Conservation (phyloP, 2,329 filamentous ascomycete species). For the Scopulariopsis brevicaulis region DNA sequence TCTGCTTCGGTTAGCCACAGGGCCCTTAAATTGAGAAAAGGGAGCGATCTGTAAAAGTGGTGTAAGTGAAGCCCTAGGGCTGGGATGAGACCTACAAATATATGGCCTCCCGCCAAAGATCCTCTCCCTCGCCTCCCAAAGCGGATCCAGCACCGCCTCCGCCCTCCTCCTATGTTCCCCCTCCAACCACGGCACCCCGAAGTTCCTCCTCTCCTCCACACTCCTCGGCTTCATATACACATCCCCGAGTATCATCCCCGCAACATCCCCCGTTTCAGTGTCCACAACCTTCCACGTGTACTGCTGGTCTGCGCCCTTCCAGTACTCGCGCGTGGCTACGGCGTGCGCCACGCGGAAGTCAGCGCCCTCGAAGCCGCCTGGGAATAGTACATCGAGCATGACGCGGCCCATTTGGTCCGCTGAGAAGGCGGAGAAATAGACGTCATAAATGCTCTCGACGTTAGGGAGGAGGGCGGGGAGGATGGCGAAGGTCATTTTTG, state of each 20-base stretch:
- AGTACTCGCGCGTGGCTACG: slow-evolving; percentile 24
- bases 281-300: slow-evolving; percentile 37
- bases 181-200: slow-evolving; percentile 31
- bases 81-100: slow-evolving; percentile 22
- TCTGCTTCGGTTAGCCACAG: slow-evolving; percentile 4
- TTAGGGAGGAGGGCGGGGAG: slow-evolving; percentile 32
- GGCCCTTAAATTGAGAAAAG: neutral
- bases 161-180: slow-evolving; percentile 29
- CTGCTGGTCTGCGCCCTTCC: slow-evolving; percentile 24
- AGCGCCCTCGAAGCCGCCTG: slow-evolving; percentile 16
- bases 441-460: slow-evolving; percentile 31
- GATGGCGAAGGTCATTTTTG: slow-evolving; percentile 18
- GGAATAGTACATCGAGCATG: slow-evolving; percentile 30
- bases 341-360: slow-evolving; percentile 31
- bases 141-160: slow-evolving; percentile 25
- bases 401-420: slow-evolving; percentile 22
- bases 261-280: slow-evolving; percentile 25
- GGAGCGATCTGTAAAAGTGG: neutral
- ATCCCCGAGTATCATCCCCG: slow-evolving; percentile 35
- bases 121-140: slow-evolving; percentile 28
- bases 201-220: slow-evolving; percentile 28
- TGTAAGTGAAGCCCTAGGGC: slow-evolving; percentile 11
- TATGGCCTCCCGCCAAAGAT: slow-evolving; percentile 25
- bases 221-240: slow-evolving; percentile 23
- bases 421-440: slow-evolving; percentile 33